phyloP scores from a whole-genome alignment of 306 rosid genomes.

The Phaseolus lunatus region DNA sequence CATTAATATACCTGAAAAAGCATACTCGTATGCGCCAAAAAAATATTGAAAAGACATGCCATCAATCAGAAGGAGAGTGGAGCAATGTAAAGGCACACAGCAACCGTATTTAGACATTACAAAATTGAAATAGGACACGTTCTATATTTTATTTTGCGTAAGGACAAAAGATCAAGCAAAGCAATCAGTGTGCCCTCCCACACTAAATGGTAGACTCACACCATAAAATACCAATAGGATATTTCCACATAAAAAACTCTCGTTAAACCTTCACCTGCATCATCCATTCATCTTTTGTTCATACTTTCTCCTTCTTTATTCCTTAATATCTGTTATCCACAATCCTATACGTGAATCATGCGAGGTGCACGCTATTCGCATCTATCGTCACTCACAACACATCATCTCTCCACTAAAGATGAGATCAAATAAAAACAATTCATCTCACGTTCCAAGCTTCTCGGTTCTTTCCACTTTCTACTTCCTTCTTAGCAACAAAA shows the following conservation, averaged over 20 bases:
- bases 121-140: not conserved
- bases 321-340: not conserved
- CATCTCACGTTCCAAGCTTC: not conserved
- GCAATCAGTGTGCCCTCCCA: not conserved
- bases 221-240: not conserved
- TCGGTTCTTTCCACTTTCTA: not conserved
- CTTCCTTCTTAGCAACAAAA: not conserved
- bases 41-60: not conserved
- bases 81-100: not conserved
- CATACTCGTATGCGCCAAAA: not conserved
- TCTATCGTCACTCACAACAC: not conserved
- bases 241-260: not conserved
- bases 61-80: not conserved
- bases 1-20: not conserved
- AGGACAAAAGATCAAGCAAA: not conserved
- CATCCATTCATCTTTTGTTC: not conserved
- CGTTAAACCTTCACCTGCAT: not conserved
- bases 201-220: not conserved
- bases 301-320: not conserved
- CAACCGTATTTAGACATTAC: not conserved
- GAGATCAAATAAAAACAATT: slow-evolving; percentile 23
- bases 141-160: not conserved
- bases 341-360: not conserved
- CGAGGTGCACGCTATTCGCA: not conserved
- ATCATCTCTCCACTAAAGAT: not conserved